Evolutionary conservation across 2,329 filamentous ascomycete genomes (phyloP).

Genomic region (Phialemoniopsis sp.): DNA sequence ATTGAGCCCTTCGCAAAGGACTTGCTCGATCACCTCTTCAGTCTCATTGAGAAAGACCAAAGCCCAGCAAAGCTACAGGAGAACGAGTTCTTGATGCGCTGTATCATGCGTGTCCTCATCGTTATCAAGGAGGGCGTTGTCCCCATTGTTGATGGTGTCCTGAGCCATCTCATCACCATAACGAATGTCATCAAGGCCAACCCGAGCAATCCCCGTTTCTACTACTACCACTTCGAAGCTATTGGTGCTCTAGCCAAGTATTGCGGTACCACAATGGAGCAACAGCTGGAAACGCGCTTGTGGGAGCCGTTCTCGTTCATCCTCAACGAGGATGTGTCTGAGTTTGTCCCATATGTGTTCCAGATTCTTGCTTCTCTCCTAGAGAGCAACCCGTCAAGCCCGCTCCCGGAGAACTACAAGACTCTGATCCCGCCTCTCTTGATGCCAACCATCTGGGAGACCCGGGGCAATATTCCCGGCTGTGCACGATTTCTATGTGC

Average conservation of each 20-base stretch:
- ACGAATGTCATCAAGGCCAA: slow-evolving; percentile 90
- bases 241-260: slow-evolving; percentile 82
- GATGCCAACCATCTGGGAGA: slow-evolving; percentile 82
- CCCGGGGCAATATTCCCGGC: slow-evolving; percentile 87
- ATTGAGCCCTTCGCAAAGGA: slow-evolving; percentile 82
- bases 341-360: slow-evolving; percentile 96
- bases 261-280: slow-evolving; percentile 61
- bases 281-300: slow-evolving; percentile 73
- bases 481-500: slow-evolving; percentile 80
- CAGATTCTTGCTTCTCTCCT: slow-evolving; percentile 89
- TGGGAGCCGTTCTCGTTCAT: slow-evolving; percentile 82
- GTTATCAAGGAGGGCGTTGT: slow-evolving; percentile 82
- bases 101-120: slow-evolving; percentile 94
- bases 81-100: slow-evolving; percentile 98
- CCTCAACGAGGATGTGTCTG: slow-evolving; percentile 75
- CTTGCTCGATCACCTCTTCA: slow-evolving; percentile 84
- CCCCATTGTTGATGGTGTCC: slow-evolving; percentile 70
- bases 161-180: slow-evolving; percentile 82
- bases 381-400: slow-evolving; percentile 76
- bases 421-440: slow-evolving; percentile 75
- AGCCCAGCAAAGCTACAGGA: slow-evolving; percentile 93
- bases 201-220: slow-evolving; percentile 95
- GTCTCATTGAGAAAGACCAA: slow-evolving; percentile 79
- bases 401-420: slow-evolving; percentile 77
- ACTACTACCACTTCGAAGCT: slow-evolving; percentile 97